Evolutionary conservation across 169 alveolate species (phyloP), one percentile per base, ranked within the genome.

Genomic region (Babesia ovata): DNA sequence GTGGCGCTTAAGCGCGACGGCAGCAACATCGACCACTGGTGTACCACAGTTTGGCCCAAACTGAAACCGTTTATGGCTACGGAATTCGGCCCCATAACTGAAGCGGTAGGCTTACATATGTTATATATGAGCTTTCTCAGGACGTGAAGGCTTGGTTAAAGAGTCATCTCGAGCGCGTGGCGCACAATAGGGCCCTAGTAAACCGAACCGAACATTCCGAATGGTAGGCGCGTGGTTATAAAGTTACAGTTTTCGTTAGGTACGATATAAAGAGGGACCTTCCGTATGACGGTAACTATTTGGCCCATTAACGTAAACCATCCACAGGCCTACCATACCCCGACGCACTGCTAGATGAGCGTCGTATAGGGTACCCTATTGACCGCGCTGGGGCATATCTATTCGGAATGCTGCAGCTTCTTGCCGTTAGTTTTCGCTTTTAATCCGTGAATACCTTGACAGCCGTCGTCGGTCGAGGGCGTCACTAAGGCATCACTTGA

Each of bases 1-100:
- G 19, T 75, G 48, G 72, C 46, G n/a, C 71, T 83, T 14, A 74
- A 66, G 56, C 67, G 69, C 24, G 90, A 83, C 60, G 86, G 85
- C 50, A 61, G 70, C 48, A 58, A 83, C 45, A 73, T 62, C 11
- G 76, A 29, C 24, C 59, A 39, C 22, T 83, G 90, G 90, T 19
- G 74, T 9, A 52, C 54, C 17, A 9, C 4, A 0, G 90, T 83
- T 4, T 83, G 90, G 90, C 57, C 75, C 12, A 58, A 62, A 45
- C 21, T 83, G 21, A 57, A 56, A 26, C 52, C 59, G 10, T 44
- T 57, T 16, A 36, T 83, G 46, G 75, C 61, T n/a, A 57, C 66
- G 13, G 88, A 81, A 26, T 63, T 81, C 33, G 60, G 36, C 19
- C 2, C 63, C 50, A 33, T 58, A 10, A 46, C 39, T 42, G 21